These are phyloP conservation scores for Botrytis porri DNA, from an alignment of 2,329 filamentous ascomycete species.

Conservation along the genomic window DNA sequence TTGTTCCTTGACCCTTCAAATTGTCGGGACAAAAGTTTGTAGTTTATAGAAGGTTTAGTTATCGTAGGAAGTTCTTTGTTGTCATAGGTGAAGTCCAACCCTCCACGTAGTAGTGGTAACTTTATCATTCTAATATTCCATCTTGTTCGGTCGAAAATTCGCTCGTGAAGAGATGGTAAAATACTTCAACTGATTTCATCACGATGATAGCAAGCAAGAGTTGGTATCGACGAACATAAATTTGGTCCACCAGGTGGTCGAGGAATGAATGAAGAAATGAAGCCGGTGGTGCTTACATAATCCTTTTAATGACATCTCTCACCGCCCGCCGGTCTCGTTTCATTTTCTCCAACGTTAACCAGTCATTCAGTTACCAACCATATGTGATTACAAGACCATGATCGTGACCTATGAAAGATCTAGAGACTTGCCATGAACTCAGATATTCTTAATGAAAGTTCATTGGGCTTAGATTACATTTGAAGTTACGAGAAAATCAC, in stretches of 20 bases:
- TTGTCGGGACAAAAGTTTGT: not conserved
- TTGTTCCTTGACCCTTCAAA: not conserved
- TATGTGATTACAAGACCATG: not conserved
- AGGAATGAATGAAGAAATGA: not conserved
- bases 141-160: not conserved
- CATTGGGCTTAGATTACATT: not conserved
- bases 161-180: not conserved
- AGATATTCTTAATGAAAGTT: not conserved
- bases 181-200: not conserved
- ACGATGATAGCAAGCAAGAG: too few species aligned
- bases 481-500: not conserved
- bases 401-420: not conserved
- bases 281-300: not conserved
- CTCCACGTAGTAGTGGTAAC: not conserved
- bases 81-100: not conserved
- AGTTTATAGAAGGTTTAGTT: too few species aligned
- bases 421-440: not conserved
- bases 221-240: not conserved
- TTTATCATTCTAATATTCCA: not conserved
- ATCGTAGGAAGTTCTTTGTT: not conserved
- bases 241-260: too few species aligned
- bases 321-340: not conserved
- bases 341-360: not conserved
- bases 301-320: not conserved
- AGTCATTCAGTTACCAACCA: not conserved